Conservation (phyloP, 73 alveolate genomes). For the Stentor roeselii region DNA sequence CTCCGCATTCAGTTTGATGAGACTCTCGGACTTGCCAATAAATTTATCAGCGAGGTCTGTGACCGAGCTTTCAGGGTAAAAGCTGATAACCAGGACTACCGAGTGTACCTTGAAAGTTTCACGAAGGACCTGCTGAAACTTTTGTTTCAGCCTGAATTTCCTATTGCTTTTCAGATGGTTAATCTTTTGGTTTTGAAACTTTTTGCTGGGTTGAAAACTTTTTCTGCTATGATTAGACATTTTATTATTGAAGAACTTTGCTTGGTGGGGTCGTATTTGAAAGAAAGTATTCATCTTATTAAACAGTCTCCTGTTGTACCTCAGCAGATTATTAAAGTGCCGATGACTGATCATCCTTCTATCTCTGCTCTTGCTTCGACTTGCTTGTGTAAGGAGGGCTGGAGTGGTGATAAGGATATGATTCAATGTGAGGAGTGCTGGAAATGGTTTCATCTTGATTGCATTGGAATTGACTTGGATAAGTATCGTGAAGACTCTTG, state of each 20-base stretch:
- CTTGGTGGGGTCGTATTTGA: background rate
- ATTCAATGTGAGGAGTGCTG: conserved; percentile 25
- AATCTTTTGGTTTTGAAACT: background rate
- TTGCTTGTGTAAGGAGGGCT: conserved; percentile 10
- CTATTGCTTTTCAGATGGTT: conserved; percentile 5
- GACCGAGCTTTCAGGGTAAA: background rate
- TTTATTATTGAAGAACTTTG: background rate
- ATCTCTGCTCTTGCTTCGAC: background rate
- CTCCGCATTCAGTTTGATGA: background rate
- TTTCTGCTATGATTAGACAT: background rate
- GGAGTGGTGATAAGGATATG: conserved; percentile 6
- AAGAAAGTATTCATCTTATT: background rate
- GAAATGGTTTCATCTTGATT: conserved; percentile 27
- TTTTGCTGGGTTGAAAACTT: background rate
- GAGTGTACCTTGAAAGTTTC: background rate
- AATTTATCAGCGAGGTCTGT: background rate
- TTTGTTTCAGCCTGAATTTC: conserved; percentile 12
- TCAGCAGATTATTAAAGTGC: background rate
- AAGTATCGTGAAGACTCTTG: conserved; percentile 9
- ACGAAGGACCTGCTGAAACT: background rate
- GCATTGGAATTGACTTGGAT: conserved; percentile 5
- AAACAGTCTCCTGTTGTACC: background rate
- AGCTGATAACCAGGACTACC: conserved; percentile 13
- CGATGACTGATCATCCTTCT: conserved; percentile 3
- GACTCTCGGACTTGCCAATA: background rate